Evolutionary conservation across 257 asterid genomes (phyloP).

Genomic region (Eucommia ulmoides): DNA sequence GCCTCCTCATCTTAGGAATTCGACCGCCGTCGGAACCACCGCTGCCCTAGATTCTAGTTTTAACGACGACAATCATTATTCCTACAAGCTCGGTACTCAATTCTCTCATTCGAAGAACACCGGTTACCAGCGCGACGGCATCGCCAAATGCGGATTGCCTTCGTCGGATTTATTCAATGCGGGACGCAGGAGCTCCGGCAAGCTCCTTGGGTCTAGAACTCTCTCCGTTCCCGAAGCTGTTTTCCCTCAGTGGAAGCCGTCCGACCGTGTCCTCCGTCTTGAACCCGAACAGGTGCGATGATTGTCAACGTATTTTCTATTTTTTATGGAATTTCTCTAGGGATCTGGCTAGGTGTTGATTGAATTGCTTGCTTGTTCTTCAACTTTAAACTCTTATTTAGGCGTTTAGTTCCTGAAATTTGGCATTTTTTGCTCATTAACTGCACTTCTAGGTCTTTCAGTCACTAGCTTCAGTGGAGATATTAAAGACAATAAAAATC

Average conservation of each 20-base stretch:
- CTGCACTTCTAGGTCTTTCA: conserved; percentile 1
- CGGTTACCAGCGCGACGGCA: no score
- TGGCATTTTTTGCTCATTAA: background rate
- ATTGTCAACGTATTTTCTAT: background rate
- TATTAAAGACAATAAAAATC: no score
- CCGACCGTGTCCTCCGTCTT: conserved; percentile 61
- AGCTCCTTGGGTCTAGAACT: no score
- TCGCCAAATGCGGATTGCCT: no score
- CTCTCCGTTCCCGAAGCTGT: conserved; percentile 44
- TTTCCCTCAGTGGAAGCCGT: conserved; percentile 62
- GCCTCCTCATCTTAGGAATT: conserved; percentile 80
- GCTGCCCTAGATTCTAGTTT: conserved; percentile 16
- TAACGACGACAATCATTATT: conserved; percentile 5
- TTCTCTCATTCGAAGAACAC: no score
- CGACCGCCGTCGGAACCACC: conserved; percentile 26
- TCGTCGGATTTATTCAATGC: conserved; percentile 24
- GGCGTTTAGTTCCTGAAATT: background rate
- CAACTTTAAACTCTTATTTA: background rate
- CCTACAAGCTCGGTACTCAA: no score
- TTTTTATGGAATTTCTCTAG: background rate
- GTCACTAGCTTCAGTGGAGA: no score
- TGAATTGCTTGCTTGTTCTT: background rate
- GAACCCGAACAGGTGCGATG: conserved; percentile 57
- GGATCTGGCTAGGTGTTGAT: background rate
- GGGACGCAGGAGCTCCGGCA: conserved; percentile 34